Conservation (phyloP, 202 grass and related monocot species). For the Panicum hallii region DNA sequence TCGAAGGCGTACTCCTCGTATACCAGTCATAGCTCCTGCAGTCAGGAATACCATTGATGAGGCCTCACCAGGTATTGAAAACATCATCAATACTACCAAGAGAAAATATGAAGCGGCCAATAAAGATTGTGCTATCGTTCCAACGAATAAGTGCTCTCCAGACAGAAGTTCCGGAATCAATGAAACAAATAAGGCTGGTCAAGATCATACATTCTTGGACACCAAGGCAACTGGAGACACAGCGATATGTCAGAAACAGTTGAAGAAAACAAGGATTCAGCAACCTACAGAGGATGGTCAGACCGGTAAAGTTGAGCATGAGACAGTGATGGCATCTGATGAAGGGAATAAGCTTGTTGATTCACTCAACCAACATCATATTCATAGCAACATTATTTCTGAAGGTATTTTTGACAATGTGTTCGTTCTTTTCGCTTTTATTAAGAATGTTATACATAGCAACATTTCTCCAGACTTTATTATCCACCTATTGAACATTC, state of each 20-base stretch:
- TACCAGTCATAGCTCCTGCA: conserved; percentile 40
- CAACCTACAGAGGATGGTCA: conserved; percentile 29
- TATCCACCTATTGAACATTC: background rate
- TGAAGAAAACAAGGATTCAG: conserved; percentile 50
- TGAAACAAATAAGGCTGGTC: conserved; percentile 45
- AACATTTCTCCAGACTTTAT: background rate
- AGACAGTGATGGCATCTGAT: conserved; percentile 27
- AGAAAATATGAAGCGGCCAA: conserved; percentile 33
- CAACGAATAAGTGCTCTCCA: conserved; percentile 37
- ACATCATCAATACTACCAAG: conserved; percentile 23
- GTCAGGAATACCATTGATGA: conserved; percentile 39
- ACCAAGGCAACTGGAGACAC: conserved; percentile 38
- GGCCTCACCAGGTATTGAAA: conserved; percentile 35
- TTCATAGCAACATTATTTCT: conserved; percentile 42
- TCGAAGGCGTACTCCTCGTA: conserved; percentile 57
- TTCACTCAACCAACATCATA: conserved; percentile 18
- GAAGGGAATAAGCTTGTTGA: conserved; percentile 29
- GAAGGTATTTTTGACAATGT: conserved; percentile 46
- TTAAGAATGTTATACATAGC: background rate
- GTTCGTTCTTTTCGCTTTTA: conserved; percentile 23
- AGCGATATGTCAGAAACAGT: conserved; percentile 24
- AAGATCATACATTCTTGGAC: conserved; percentile 41
- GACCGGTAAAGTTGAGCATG: conserved; percentile 40
- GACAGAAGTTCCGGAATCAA: conserved; percentile 51
- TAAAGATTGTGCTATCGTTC: conserved; percentile 13